These are phyloP conservation scores for Apophysomyces variabilis DNA, from an alignment of 371 early-diverging fungal species.

Conservation along the genomic window DNA sequence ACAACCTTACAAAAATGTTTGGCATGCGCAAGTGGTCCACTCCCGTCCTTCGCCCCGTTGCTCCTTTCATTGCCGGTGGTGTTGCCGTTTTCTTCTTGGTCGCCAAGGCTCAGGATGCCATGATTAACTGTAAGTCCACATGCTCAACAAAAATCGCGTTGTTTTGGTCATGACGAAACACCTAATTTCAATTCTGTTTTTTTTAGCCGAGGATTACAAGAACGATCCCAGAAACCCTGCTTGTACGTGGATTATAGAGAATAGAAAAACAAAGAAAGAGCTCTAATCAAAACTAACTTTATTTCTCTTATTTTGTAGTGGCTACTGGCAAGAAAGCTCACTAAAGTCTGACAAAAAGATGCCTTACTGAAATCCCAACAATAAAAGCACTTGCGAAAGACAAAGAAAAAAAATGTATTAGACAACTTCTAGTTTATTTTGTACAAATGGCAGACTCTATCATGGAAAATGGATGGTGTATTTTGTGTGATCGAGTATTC, in stretches of 20 bases:
- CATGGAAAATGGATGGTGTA: background rate
- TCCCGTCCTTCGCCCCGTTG: constrained; percentile 52
- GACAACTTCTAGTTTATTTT: too few relatives aligned
- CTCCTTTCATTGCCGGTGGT: constrained; percentile 56
- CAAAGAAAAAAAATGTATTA: background rate
- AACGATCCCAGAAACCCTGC: constrained; percentile 67
- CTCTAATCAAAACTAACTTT: background rate
- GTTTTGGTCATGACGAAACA: background rate
- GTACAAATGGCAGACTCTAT: background rate
- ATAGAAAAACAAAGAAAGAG: too few relatives aligned
- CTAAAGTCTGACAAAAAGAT: constrained; percentile 24
- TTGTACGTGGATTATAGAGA: constrained; percentile 36
- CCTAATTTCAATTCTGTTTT: background rate
- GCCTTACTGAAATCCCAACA: background rate
- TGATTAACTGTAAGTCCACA: constrained; percentile 51
- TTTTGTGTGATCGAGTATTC: background rate
- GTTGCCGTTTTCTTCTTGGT: constrained; percentile 49
- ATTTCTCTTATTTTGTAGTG: constrained; percentile 31
- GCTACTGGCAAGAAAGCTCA: constrained; percentile 61
- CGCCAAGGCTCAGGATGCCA: constrained; percentile 52
- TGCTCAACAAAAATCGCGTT: background rate
- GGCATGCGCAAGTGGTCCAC: constrained; percentile 59
- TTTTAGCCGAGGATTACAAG: constrained; percentile 53
- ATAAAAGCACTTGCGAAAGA: background rate
- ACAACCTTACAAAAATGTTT: constrained; percentile 37